Evolutionary conservation across 2,329 filamentous ascomycete species (phyloP).

Genomic region (Colletotrichum viniferum): DNA sequence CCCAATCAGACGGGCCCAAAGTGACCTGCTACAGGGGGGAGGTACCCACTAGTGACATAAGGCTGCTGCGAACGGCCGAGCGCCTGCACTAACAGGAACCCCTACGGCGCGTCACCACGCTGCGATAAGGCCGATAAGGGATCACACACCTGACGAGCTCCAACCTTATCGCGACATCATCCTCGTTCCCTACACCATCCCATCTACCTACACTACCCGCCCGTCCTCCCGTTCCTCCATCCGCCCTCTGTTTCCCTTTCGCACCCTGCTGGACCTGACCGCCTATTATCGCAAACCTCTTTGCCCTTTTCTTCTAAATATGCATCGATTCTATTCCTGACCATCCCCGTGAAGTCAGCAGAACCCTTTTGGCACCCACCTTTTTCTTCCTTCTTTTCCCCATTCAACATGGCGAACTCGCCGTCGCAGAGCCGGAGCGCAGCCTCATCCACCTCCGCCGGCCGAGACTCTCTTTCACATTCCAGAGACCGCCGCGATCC

Average conservation of each 20-base stretch:
- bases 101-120: not conserved
- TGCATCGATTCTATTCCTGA: constrained; percentile 18
- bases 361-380: not conserved
- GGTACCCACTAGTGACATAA: constrained; percentile 8
- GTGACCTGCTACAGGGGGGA: not conserved
- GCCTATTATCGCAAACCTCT: not conserved
- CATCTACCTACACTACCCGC: not conserved
- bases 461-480: constrained; percentile 16
- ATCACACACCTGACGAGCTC: constrained; percentile 15
- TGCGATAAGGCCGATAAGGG: constrained; percentile 5
- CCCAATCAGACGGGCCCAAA: not conserved
- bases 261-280: not conserved
- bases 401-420: constrained; percentile 23
- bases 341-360: constrained; percentile 3
- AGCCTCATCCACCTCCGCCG: constrained; percentile 23
- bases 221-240: not conserved
- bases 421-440: constrained; percentile 15
- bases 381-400: not conserved
- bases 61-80: constrained; percentile 7
- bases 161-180: constrained; percentile 23
- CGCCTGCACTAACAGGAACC: not conserved
- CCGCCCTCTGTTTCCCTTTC: not conserved
- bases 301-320: not conserved
- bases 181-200: constrained; percentile 14
- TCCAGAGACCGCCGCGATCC: constrained; percentile 30